phyloP scores from a whole-genome alignment of 768 basidiomycete species.

The Heimioporus sp. region DNA sequence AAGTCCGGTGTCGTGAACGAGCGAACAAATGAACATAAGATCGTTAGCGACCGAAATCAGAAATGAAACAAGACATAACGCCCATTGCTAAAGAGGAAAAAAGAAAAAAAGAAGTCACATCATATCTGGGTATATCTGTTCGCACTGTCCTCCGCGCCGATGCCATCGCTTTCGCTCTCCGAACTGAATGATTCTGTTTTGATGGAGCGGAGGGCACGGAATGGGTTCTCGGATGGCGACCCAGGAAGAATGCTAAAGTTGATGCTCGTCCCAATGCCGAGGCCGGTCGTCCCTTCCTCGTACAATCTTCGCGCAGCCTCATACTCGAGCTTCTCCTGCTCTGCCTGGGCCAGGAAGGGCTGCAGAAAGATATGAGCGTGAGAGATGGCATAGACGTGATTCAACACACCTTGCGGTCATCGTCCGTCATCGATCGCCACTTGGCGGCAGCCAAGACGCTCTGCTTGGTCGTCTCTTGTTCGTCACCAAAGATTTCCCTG shows the following conservation, averaged over 20 bases:
- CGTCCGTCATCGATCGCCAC: conserved; percentile 92
- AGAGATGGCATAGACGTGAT: background rate
- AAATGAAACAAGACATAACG: conserved; percentile 5
- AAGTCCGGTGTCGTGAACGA: conserved; percentile 31
- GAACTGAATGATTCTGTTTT: conserved; percentile 61
- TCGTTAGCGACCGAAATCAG: conserved; percentile 31
- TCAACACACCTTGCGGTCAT: conserved; percentile 78
- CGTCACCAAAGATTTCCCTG: conserved; percentile 79
- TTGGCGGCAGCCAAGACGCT: conserved; percentile 89
- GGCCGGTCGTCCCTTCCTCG: conserved; percentile 74
- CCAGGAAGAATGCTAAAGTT: conserved; percentile 80
- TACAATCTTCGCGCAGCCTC: conserved; percentile 83
- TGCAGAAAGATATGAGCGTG: conserved; percentile 32
- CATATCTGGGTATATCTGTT: conserved; percentile 37
- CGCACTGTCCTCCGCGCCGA: conserved; percentile 47
- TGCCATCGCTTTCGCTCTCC: conserved; percentile 70
- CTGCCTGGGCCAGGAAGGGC: conserved; percentile 92
- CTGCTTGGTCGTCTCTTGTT: conserved; percentile 92
- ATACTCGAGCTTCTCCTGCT: conserved; percentile 94
- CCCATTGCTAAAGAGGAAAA: conserved; percentile 17
- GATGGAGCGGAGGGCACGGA: conserved; percentile 43
- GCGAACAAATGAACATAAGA: conserved; percentile 16
- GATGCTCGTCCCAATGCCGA: conserved; percentile 67
- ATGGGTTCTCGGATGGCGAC: conserved; percentile 50
- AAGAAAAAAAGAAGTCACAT: conserved; percentile 23